These are phyloP conservation scores for Adenanthera pavonina DNA, from an alignment of 306 rosid species.

Conservation along the genomic window DNA sequence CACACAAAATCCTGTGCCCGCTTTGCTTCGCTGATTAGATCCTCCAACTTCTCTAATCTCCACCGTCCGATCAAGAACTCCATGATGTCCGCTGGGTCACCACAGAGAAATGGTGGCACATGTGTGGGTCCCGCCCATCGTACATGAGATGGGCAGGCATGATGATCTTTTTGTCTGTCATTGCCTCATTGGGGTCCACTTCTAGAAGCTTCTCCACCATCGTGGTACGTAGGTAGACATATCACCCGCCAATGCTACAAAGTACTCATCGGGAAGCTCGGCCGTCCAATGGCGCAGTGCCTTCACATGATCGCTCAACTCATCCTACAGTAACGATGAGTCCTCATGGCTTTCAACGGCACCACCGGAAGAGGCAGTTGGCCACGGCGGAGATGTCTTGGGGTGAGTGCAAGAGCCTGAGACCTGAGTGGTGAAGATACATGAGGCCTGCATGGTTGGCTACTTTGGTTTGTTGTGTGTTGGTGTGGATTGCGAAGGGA, in stretches of 20 bases:
- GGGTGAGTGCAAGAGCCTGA: no score
- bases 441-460: neutral
- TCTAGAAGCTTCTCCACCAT: conserved; percentile 76
- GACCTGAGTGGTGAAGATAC: neutral
- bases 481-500: neutral
- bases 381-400: neutral
- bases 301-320: conserved; percentile 60
- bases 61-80: conserved; percentile 62
- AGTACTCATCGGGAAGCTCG: conserved; percentile 71
- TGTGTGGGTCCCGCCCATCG: conserved; percentile 61
- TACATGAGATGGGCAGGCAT: conserved; percentile 77
- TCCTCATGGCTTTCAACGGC: conserved; percentile 35
- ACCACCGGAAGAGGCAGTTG: neutral
- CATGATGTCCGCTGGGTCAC: conserved; percentile 63
- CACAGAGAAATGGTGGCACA: conserved; percentile 59
- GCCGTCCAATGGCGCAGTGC: conserved; percentile 67
- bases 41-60: conserved; percentile 64
- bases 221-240: conserved; percentile 83
- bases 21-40: conserved; percentile 46
- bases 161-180: conserved; percentile 62
- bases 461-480: neutral
- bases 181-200: conserved; percentile 55
- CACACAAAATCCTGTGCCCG: conserved; percentile 65
- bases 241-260: conserved; percentile 72
- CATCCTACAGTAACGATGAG: conserved; percentile 41